Conservation (phyloP, 768 basidiomycete genomes). For the Tulasnella sp. region DNA sequence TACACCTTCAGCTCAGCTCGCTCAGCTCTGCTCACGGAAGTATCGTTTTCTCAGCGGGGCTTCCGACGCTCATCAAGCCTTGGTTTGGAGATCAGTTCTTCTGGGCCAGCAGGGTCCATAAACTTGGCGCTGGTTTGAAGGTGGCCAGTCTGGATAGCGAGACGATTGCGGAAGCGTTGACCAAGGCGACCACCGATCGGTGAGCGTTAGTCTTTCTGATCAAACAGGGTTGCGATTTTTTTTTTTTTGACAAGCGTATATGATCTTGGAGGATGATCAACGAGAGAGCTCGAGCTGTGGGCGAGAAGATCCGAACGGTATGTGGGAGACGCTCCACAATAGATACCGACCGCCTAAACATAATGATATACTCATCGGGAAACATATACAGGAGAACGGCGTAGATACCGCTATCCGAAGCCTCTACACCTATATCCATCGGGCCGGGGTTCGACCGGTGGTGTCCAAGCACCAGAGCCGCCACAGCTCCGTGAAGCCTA, state of each 20-base stretch:
- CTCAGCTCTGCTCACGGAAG: background rate
- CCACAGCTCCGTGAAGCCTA: too few species aligned
- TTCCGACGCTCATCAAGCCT: conserved; percentile 57
- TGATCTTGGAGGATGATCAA: conserved; percentile 37
- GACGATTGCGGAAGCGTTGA: conserved; percentile 43
- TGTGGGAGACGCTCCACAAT: conserved; percentile 9
- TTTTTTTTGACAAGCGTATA: too few species aligned
- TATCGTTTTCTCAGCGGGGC: conserved; percentile 32
- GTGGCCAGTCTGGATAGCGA: conserved; percentile 36
- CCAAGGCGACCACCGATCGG: conserved; percentile 42
- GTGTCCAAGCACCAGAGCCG: too few species aligned
- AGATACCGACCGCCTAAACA: too few species aligned
- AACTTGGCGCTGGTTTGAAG: conserved; percentile 43
- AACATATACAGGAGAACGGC: conserved; percentile 39
- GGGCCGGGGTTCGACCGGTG: conserved; percentile 23
- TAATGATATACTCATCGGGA: background rate
- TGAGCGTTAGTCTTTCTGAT: conserved; percentile 23
- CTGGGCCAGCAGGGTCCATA: conserved; percentile 53
- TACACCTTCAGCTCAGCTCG: too few species aligned
- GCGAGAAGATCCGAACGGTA: conserved; percentile 34
- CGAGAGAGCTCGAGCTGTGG: conserved; percentile 43
- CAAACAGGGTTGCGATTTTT: too few species aligned
- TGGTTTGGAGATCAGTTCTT: conserved; percentile 64
- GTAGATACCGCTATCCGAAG: conserved; percentile 43
- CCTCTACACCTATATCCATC: conserved; percentile 43